These are phyloP conservation scores for Amesomyces nigricolor DNA, from an alignment of 2,329 filamentous ascomycete species.

Conservation along the genomic window DNA sequence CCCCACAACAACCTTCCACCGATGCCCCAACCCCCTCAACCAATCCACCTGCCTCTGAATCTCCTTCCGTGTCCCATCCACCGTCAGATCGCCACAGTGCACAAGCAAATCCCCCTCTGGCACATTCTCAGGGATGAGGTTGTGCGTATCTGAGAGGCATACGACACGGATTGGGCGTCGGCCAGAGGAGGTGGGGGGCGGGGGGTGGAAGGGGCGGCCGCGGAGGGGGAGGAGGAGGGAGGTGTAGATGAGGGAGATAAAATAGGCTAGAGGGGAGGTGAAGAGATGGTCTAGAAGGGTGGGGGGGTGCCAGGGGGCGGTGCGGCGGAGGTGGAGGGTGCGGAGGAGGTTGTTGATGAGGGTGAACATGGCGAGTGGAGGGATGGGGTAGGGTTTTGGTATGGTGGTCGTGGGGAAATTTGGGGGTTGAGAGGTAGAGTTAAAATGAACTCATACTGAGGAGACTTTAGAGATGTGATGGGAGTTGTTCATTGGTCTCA, in stretches of 20 bases:
- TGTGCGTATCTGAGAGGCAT: conserved; percentile 88
- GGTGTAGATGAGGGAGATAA: conserved; percentile 56
- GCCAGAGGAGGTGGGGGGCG: conserved; percentile 33
- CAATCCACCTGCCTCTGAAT: conserved; percentile 83
- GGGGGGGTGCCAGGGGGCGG: conserved; percentile 42
- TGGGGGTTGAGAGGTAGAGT: no score
- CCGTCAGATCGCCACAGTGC: conserved; percentile 81
- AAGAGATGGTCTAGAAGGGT: conserved; percentile 59
- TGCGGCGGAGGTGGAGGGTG: conserved; percentile 43
- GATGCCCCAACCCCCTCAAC: conserved; percentile 54
- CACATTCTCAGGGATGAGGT: conserved; percentile 48
- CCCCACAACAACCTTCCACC: conserved; percentile 75
- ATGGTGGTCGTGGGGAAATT: no score
- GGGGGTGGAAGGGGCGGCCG: conserved; percentile 56
- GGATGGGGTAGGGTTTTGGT: no score
- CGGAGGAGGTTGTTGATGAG: conserved; percentile 33
- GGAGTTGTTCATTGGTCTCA: no score
- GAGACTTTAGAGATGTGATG: no score
- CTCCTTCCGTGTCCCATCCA: conserved; percentile 62
- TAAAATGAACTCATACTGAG: no score
- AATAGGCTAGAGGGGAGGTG: conserved; percentile 59
- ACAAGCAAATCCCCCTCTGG: conserved; percentile 80
- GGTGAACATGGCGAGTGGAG: neutral
- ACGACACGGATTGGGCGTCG: conserved; percentile 65
- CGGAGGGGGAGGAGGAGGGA: conserved; percentile 60